A percentile compares a stretch with the other conserved stretches of the same genome.
phyloP scores from a whole-genome alignment of 257 asterid genomes.

The Prunella vulgaris region DNA sequence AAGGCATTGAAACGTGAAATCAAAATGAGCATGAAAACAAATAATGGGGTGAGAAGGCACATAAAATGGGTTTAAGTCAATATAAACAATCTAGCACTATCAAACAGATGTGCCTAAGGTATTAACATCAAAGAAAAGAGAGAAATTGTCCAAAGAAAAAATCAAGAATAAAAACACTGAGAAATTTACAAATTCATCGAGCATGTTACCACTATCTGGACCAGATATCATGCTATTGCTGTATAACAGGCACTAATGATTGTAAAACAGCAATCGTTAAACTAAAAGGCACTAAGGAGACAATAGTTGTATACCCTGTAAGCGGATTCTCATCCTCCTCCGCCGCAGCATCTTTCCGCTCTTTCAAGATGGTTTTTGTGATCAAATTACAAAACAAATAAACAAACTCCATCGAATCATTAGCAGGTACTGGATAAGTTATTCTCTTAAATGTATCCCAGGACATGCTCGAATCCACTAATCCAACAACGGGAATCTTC shows the following conservation, averaged over 20 bases:
- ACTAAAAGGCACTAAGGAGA: background rate
- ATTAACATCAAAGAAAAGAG: background rate
- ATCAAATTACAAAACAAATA: conserved; percentile 92
- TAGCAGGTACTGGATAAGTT: conserved; percentile 88
- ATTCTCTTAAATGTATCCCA: conserved; percentile 74
- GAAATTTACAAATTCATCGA: background rate
- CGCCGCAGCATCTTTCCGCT: conserved; percentile 51
- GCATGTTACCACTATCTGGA: background rate
- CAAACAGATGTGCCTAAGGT: background rate
- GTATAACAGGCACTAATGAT: background rate
- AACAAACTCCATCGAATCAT: conserved; percentile 84
- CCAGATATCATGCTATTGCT: background rate
- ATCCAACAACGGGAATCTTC: conserved; percentile 88
- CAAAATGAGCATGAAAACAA: background rate
- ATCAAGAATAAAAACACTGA: background rate
- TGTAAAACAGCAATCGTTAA: background rate
- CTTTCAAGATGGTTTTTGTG: conserved; percentile 78
- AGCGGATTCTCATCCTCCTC: conserved; percentile 30
- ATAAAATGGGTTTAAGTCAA: background rate
- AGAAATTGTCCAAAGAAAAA: background rate
- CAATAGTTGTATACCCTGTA: conserved; percentile 29
- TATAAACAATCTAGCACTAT: background rate
- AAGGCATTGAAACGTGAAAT: background rate
- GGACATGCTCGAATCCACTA: conserved; percentile 86
- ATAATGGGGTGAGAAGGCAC: background rate